Evolutionary conservation across 2,329 filamentous ascomycete species (phyloP).

Genomic region (Sarocladiaceae sp.): DNA sequence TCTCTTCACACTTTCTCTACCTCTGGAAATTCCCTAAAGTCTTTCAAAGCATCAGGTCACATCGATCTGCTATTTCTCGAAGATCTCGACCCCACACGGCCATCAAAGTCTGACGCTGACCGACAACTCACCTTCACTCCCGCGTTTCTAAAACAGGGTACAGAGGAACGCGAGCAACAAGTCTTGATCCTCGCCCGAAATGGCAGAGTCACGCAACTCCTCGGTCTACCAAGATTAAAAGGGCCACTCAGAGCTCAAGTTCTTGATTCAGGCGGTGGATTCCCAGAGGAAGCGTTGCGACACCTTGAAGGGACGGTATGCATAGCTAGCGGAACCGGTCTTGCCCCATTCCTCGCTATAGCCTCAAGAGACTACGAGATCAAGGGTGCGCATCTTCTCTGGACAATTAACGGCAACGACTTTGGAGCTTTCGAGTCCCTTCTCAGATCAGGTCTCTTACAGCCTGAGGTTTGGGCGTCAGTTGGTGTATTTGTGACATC

Average conservation of each 20-base stretch:
- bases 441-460: constrained; percentile 10
- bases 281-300: constrained; percentile 4
- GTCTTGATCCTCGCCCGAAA: constrained; percentile 12
- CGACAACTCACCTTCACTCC: constrained; percentile 15
- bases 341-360: constrained; percentile 13
- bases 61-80: constrained; percentile 15
- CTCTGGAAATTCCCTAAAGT: background rate
- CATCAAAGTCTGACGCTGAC: constrained; percentile 12
- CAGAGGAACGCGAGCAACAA: background rate
- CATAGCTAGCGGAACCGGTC: constrained; percentile 15
- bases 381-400: background rate
- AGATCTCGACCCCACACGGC: constrained; percentile 15
- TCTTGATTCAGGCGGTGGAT: constrained; percentile 14
- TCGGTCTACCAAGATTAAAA: constrained; percentile 15
- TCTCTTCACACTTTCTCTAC: constrained; percentile 14
- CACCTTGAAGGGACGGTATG: background rate
- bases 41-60: constrained; percentile 13
- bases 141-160: constrained; percentile 8
- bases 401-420: constrained; percentile 15
- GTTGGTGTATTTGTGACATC: constrained; percentile 15
- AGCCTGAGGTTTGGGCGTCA: constrained; percentile 3
- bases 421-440: constrained; percentile 14
- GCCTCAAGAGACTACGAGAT: background rate
- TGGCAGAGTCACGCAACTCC: constrained; percentile 16
- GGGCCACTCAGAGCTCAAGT: constrained; percentile 11